These are phyloP conservation scores for Raphanus sativus DNA, from an alignment of 345 rosid species.

Conservation along the genomic window DNA sequence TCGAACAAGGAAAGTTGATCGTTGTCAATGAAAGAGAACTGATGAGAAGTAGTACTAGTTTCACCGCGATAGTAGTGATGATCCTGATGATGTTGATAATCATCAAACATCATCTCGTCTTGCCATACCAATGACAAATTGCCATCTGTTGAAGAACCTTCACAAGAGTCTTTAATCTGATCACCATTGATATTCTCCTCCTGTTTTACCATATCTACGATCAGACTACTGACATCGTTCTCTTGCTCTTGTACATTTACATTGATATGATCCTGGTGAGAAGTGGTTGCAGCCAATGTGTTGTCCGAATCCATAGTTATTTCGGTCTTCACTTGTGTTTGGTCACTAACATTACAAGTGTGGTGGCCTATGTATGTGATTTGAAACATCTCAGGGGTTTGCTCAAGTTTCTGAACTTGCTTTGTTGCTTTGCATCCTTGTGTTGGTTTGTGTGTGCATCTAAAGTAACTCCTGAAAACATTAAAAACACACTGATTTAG, in stretches of 20 bases:
- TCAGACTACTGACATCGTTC: slow-evolving; percentile 15
- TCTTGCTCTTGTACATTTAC: slow-evolving; percentile 26
- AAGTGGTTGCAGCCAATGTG: background rate
- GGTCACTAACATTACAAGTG: slow-evolving; percentile 48
- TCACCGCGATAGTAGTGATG: slow-evolving; percentile 16
- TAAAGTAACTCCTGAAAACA: slow-evolving; percentile 71
- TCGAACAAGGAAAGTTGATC: slow-evolving; percentile 27
- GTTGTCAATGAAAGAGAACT: slow-evolving; percentile 21
- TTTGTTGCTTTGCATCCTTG: slow-evolving; percentile 69
- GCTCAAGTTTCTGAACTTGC: slow-evolving; percentile 67
- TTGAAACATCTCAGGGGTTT: slow-evolving; percentile 50
- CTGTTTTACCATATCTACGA: slow-evolving; percentile 14
- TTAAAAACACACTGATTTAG: slow-evolving; percentile 21
- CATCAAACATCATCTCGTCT: slow-evolving; percentile 25
- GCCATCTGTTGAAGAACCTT: slow-evolving; percentile 17
- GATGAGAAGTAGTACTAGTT: slow-evolving; percentile 19
- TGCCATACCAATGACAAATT: slow-evolving; percentile 37
- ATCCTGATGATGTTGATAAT: slow-evolving; percentile 26
- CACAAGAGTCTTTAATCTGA: slow-evolving; percentile 19
- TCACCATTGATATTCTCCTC: slow-evolving; percentile 25
- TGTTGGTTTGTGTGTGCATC: slow-evolving; percentile 78
- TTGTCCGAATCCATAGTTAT: slow-evolving; percentile 24
- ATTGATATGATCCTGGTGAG: slow-evolving; percentile 13
- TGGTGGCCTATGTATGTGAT: slow-evolving; percentile 64
- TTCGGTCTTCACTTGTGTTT: slow-evolving; percentile 19